Base-by-base conservation (phyloP, 306 rosid species). In the Cucurbita argyrosperma region DNA sequence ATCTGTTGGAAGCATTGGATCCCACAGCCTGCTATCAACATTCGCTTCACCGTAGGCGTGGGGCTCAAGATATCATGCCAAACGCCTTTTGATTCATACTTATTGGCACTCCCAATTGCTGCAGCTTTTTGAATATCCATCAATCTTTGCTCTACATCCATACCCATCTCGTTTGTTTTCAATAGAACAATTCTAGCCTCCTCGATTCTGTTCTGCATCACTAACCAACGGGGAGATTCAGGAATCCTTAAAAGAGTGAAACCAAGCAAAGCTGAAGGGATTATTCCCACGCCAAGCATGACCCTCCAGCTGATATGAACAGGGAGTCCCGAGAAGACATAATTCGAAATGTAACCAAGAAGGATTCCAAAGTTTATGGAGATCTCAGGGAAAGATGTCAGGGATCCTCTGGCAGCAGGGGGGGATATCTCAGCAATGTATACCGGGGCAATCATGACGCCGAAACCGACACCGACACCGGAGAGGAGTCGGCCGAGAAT, bases 1-100 rank as follows among this genome's bases (percentile, higher is more conserved):
- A 93, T 83, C 87, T 93, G 98, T 83, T 93, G 98, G 74, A 93
- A 90, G 82, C 96, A 93, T 35, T 93, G 98, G 74, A 90, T 90
- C 58, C 98, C 98, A 47, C 86, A 73, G 5, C 98, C 98, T 1
- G 98, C 87, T 40, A 93, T 75, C 70, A 93, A 83, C 98, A 93
- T 93, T 62, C 86, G 76, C 49, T 86, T 80, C 73, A 88, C 82
- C 1, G 96, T 74, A 8, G 98, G 96, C 67, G 96, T 79, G 23
- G 98, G 98, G 62, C 46, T 81, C 69, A 90, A 39, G 45, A 93
- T 72, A 67, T 93, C 98, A 2, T 75, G 87, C 84, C 96, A 86
- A 38, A 93, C 89, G 0, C 90, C 86, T 78, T 84, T 86, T 7
- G 82, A 87, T 77, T 89, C 90, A 0, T 73, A 66, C 79, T 83